phyloP scores from a whole-genome alignment of 1,139 yeast species.

The Candida sojae region DNA sequence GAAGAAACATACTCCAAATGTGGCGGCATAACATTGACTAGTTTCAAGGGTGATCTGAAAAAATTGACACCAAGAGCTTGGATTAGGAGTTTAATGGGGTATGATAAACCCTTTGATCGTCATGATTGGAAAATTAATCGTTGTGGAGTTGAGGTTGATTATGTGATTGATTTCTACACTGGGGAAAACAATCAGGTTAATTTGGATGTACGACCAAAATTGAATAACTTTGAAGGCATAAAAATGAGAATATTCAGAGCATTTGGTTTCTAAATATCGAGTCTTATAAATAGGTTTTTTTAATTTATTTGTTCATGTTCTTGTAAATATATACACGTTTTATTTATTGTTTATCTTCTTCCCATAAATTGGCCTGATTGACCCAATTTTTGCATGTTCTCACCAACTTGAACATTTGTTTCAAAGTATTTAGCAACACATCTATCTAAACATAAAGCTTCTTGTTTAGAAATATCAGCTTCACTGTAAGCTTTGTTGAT shows the following conservation, averaged over 20 bases:
- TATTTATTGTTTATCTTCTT: conserved; percentile 29
- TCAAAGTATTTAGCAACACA: conserved; percentile 97
- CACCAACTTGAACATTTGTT: conserved; percentile 95
- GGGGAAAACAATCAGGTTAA: conserved; percentile 61
- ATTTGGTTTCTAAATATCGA: conserved; percentile 38
- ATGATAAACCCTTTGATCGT: conserved; percentile 85
- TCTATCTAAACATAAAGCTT: conserved; percentile 91
- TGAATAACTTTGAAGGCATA: conserved; percentile 78
- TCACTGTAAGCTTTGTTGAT: conserved; percentile 66
- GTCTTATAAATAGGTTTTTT: conserved; percentile 1
- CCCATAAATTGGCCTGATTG: conserved; percentile 56
- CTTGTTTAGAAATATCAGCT: conserved; percentile 80
- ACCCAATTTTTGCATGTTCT: conserved; percentile 78
- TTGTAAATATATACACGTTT: conserved; percentile 4
- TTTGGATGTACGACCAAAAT: conserved; percentile 89
- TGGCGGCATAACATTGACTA: conserved; percentile 83
- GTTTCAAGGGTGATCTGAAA: conserved; percentile 86
- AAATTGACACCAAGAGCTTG: conserved; percentile 90
- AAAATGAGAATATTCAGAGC: conserved; percentile 64
- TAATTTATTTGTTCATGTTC: conserved; percentile 1
- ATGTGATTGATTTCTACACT: conserved; percentile 89
- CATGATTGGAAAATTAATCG: conserved; percentile 95
- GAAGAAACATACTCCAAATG: conserved; percentile 53
- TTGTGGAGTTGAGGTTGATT: conserved; percentile 81
- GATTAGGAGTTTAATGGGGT: conserved; percentile 65